These are phyloP conservation scores for Dioscorea alata DNA, from an alignment of 106 monocot genomes.

Conservation along the genomic window DNA sequence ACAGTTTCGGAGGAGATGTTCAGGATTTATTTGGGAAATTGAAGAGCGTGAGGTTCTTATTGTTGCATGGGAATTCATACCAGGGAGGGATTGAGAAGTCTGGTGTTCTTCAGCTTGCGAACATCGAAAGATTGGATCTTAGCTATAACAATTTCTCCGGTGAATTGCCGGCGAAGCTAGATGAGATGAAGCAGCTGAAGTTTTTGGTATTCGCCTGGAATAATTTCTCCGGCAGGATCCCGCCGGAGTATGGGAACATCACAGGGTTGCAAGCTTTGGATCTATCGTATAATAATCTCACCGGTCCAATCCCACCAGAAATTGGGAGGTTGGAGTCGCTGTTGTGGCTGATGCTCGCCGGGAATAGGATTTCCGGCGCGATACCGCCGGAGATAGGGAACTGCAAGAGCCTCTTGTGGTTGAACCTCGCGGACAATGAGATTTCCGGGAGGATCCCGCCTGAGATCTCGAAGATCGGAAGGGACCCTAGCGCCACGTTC, in stretches of 20 bases:
- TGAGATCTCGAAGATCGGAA: conserved; percentile 44
- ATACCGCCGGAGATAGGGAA: conserved; percentile 82
- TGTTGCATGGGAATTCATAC: conserved; percentile 56
- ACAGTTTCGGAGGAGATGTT: conserved; percentile 50
- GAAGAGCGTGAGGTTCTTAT: conserved; percentile 24
- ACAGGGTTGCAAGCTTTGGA: conserved; percentile 54
- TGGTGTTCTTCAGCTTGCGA: conserved; percentile 42
- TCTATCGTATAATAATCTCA: conserved; percentile 61
- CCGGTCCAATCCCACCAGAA: conserved; percentile 47
- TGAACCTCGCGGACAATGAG: conserved; percentile 70
- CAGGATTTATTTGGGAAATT: conserved; percentile 55
- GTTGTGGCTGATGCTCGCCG: conserved; percentile 72
- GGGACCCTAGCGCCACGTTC: conserved; percentile 54
- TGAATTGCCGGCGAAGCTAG: conserved; percentile 28
- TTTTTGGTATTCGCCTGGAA: conserved; percentile 55
- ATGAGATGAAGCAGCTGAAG: conserved; percentile 38
- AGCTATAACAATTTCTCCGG: conserved; percentile 72
- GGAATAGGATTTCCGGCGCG: conserved; percentile 48
- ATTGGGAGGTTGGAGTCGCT: conserved; percentile 67
- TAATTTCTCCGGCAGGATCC: conserved; percentile 56
- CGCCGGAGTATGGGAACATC: conserved; percentile 40
- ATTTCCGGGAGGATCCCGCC: conserved; percentile 56
- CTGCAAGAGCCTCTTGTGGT: conserved; percentile 72
- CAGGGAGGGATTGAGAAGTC: conserved; percentile 51
- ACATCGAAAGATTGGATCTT: conserved; percentile 44